Evolutionary conservation across 148 eudicot genomes (phyloP).

Genomic region (Talinum fruticosum): DNA sequence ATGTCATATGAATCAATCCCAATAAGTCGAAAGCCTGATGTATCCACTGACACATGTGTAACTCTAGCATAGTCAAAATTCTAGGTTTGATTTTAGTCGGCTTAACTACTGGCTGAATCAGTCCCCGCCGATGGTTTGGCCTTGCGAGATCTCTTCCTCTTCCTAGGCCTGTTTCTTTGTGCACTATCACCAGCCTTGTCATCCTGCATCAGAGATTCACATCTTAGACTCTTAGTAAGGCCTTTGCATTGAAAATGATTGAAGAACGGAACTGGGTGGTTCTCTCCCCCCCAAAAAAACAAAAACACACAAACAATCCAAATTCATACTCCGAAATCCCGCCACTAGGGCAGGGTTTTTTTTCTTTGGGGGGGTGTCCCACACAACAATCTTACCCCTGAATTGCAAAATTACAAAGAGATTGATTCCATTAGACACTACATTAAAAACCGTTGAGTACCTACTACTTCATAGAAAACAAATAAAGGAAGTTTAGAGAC

Average conservation of each 20-base stretch:
- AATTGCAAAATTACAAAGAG: no score
- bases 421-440: no score
- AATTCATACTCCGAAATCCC: no score
- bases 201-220: constrained; percentile 32
- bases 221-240: not conserved
- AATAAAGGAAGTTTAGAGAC: no score
- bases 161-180: constrained; percentile 43
- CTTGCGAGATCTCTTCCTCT: constrained; percentile 59
- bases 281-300: no score
- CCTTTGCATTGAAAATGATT: not conserved
- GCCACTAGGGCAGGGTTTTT: no score
- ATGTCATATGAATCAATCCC: not conserved
- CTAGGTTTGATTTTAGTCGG: not conserved
- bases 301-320: no score
- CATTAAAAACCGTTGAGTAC: no score
- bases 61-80: not conserved
- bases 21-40: not conserved
- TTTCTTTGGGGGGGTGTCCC: no score
- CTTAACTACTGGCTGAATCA: constrained; percentile 3
- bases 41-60: not conserved
- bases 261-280: not conserved
- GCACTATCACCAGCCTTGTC: constrained; percentile 28
- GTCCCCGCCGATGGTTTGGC: constrained; percentile 30
- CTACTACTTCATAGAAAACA: no score
- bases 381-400: no score